Conservation (phyloP, 2,329 filamentous ascomycete genomes). For the Huntiella omanensis region DNA sequence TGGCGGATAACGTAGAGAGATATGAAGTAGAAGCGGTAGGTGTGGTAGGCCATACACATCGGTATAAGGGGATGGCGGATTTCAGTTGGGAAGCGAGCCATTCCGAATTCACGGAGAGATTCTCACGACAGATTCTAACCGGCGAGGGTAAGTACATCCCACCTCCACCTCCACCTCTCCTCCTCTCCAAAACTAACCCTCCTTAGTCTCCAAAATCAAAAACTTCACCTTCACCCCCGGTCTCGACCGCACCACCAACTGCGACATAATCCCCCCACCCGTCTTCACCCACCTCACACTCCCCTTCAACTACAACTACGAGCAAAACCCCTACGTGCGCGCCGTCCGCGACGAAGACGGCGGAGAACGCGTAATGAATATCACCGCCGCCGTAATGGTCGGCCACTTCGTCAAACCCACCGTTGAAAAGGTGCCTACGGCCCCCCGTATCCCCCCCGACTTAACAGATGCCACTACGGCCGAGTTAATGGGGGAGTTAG, state of each 20-base stretch:
- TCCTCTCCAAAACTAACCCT: conserved; percentile 11
- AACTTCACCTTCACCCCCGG: conserved; percentile 48
- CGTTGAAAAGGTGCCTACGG: conserved; percentile 40
- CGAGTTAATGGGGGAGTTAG: conserved; percentile 44
- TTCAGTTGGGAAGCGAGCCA: conserved; percentile 61
- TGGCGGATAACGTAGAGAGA: conserved; percentile 49
- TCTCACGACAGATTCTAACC: conserved; percentile 52
- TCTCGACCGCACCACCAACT: conserved; percentile 36
- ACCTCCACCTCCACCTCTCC: no score
- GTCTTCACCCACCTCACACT: conserved; percentile 56
- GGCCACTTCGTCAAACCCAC: conserved; percentile 39
- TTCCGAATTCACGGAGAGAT: conserved; percentile 50
- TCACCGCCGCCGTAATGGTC: conserved; percentile 37
- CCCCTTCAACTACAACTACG: conserved; percentile 64
- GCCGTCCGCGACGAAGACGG: conserved; percentile 38
- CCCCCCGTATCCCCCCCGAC: conserved; percentile 41
- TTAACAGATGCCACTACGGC: conserved; percentile 42
- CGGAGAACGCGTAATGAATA: conserved; percentile 34
- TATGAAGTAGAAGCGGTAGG: conserved; percentile 56
- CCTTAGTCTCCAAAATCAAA: conserved; percentile 30
- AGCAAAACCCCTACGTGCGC: conserved; percentile 65
- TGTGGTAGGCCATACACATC: conserved; percentile 59
- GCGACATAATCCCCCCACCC: conserved; percentile 62
- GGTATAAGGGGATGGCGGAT: conserved; percentile 70
- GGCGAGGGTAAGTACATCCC: conserved; percentile 38